Conservation (phyloP, 2,329 filamentous ascomycete genomes). For the Rugonectria rugulosa region DNA sequence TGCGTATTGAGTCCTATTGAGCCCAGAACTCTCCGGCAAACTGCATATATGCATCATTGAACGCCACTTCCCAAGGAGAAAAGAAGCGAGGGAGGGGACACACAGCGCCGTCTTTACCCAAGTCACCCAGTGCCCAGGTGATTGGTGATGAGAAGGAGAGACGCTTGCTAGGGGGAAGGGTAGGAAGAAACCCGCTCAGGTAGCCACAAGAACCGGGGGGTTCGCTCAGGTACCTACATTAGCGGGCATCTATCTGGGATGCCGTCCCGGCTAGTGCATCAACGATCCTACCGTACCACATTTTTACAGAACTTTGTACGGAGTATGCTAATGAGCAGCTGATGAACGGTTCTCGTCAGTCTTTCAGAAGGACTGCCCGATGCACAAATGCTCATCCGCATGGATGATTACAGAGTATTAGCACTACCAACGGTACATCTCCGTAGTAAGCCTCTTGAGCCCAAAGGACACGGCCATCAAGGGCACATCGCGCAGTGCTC, state of each 20-base stretch:
- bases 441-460: constrained; percentile 12
- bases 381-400: too few species aligned
- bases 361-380: too few species aligned
- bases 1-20: constrained; percentile 3
- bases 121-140: not conserved
- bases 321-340: not conserved
- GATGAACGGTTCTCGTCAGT: too few species aligned
- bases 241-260: constrained; percentile 7
- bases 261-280: not conserved
- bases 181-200: not conserved
- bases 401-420: too few species aligned
- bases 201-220: not conserved
- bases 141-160: constrained; percentile 10
- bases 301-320: not conserved
- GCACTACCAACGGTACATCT: not conserved
- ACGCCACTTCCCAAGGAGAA: not conserved
- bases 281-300: constrained; percentile 2
- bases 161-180: not conserved
- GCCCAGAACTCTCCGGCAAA: constrained; percentile 6
- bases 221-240: constrained; percentile 22
- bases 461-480: constrained; percentile 31
- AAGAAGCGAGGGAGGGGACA: constrained; percentile 2
- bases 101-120: constrained; percentile 1
- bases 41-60: not conserved
- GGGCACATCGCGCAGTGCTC: constrained; percentile 30